Evolutionary conservation across 2,329 filamentous ascomycete genomes (phyloP), one percentile per base, ranked within the genome.

Genomic region (Colletotrichum destructivum): DNA sequence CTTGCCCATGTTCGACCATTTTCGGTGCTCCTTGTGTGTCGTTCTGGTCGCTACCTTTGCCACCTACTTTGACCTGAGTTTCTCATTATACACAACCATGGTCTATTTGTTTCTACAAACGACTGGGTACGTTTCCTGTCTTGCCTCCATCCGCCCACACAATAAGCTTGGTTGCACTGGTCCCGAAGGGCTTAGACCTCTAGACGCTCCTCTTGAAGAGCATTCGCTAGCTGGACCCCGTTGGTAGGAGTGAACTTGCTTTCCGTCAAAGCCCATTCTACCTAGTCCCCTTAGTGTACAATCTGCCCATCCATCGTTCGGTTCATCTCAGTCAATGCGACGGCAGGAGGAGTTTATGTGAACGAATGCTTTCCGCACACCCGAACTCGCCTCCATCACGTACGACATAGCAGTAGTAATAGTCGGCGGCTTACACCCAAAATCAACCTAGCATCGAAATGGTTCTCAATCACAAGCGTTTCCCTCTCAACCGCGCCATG

Each of bases 331-430:
- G 63, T 59, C 52, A 42, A 51, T 51, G 51, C 26, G 42, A 51
- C 42, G 56, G 56, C 49, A 57, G 35, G 49, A 42, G 56, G 46
- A 57, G 16, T 44, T 49, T 56, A 26, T 60, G 62, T 46, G 26
- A 38, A 21, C 47, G 57, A 54, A 38, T 54, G n/a, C 44, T 54
- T 16, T 65, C 46, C 38, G 40, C 42, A 46, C 51, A 54, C 47
- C 44, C 44, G 38, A 59, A 52, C 11, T n/a, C 44, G 35, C 51
- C 44, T 62, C 46, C 31, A 42, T 40, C 23, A 12, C 26, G 51
- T 65, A 60, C 67, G 23, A 55, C 21, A 54, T 69, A 56, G 54
- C 47, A 54, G 26, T 16, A 18, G 26, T 65, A 40, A 54, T 66
- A 61, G 40, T 46, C 23, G 40, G 59, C 15, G 56, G 62, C 42